Conservation (phyloP, 371 early-diverging fungal genomes). For the Globomyces sp. region DNA sequence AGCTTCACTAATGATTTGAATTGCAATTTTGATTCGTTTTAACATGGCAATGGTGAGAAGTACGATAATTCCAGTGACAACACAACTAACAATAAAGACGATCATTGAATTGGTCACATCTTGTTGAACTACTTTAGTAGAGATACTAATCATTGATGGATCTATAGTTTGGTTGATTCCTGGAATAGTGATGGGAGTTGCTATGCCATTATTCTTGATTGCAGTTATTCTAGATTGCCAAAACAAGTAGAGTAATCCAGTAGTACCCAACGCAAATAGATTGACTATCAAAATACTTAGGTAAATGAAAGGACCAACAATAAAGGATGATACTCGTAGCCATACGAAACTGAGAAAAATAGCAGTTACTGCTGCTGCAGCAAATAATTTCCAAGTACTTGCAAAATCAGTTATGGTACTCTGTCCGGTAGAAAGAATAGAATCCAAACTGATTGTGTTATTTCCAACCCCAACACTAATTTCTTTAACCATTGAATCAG, state of each 20-base stretch:
- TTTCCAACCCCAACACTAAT: conserved; percentile 9
- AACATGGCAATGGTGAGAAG: conserved; percentile 21
- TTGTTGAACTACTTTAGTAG: background rate
- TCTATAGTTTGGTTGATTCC: background rate
- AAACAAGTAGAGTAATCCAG: conserved; percentile 30
- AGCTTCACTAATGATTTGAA: conserved; percentile 39
- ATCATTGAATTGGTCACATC: conserved; percentile 12
- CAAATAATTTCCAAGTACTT: conserved; percentile 23
- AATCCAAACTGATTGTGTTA: conserved; percentile 14
- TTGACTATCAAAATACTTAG: conserved; percentile 33
- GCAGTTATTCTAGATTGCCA: conserved; percentile 17
- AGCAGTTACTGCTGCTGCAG: conserved; percentile 12
- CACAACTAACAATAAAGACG: conserved; percentile 4
- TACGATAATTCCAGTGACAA: conserved; percentile 14
- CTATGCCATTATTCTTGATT: background rate
- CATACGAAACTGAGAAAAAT: conserved; percentile 36
- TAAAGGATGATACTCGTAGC: conserved; percentile 29
- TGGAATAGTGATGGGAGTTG: background rate
- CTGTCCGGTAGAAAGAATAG: conserved; percentile 1
- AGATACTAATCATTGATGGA: background rate
- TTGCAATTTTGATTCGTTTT: conserved; percentile 30
- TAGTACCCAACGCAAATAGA: conserved; percentile 23
- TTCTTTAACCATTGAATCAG: background rate
- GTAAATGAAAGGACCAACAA: conserved; percentile 42
- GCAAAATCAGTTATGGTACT: conserved; percentile 15